A percentile compares a stretch with the other conserved stretches of the same genome.
phyloP scores from a whole-genome alignment of 129 eudicot genomes.

The Kitagawia praeruptora region DNA sequence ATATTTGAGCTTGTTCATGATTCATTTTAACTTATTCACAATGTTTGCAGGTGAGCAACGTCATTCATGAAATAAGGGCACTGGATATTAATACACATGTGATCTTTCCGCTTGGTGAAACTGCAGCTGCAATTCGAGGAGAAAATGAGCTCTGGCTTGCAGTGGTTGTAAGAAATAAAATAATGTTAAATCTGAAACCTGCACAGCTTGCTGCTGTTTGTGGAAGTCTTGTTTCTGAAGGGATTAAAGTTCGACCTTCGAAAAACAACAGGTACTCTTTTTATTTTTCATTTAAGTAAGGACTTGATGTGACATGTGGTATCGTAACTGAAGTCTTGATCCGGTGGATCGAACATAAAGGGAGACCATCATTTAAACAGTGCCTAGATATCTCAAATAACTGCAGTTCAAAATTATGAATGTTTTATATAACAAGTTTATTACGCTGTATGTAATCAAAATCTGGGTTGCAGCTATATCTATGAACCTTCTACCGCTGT shows the following conservation, averaged over 20 bases:
- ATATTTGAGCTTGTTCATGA: neutral
- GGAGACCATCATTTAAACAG: neutral
- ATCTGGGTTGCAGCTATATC: conserved; percentile 57
- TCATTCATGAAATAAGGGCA: conserved; percentile 91
- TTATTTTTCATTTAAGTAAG: neutral
- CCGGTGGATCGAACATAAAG: neutral
- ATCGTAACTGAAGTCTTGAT: neutral
- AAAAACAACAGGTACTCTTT: conserved; percentile 63
- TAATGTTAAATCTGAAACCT: conserved; percentile 66
- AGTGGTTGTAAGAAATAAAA: conserved; percentile 79
- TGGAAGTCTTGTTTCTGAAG: conserved; percentile 94
- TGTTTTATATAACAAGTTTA: neutral
- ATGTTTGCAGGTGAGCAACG: conserved; percentile 74
- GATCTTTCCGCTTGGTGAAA: conserved; percentile 97
- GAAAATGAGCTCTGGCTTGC: conserved; percentile 98
- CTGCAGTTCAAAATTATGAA: neutral
- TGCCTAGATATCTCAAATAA: neutral
- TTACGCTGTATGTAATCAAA: neutral
- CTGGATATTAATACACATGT: conserved; percentile 75
- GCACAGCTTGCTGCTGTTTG: conserved; percentile 96
- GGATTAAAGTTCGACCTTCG: conserved; percentile 81
- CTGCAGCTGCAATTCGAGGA: conserved; percentile 99
- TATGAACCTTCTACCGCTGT: conserved; percentile 81
- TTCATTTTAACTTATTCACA: neutral
- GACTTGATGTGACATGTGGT: neutral